Base-by-base conservation (phyloP, 192 early-diverging fungal species). In the Gryganskiella cystojenkinii region DNA sequence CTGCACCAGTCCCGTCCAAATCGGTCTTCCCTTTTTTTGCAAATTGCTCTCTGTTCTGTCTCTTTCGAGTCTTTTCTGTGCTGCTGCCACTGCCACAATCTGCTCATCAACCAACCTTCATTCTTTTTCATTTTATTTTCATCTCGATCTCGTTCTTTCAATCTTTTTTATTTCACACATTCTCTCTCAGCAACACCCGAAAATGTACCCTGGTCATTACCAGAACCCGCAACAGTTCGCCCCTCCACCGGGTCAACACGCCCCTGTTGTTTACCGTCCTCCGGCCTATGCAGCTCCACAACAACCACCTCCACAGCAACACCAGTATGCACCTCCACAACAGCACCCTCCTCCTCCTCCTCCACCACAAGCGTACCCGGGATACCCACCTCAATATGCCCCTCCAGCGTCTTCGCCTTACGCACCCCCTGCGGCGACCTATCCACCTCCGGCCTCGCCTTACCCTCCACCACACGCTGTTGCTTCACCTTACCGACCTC, bases 171-270 rank as follows among this genome's bases (percentile, higher is more conserved):
- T 9, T 27, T n/a, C 55, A 13, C n/a, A 20, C 20, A n/a, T 27
- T 9, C 46, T 17, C 22, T 53, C 15, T 45, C 20, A 20, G 8
- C 51, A 53, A 20, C 52, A 40, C 20, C 31, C 54, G 35, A 64
- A n/a, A n/a, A 75, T 75, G 71, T 61, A 61, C 46, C 71, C 55
- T 11, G 57, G 61, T 13, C 61, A 75, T 13, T 55, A 61, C 45
- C 57, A 49, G 24, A 59, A 61, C 9, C 52, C 55, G 44, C 52
- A 71, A 22, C 59, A 43, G 1, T 49, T 56, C 42, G 56, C 33
- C 1, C n/a, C 42, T 34, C 45, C 37, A 10, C 40, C 57, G 0
- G 33, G 37, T 13, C 34, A 37, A 15, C 19, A 35, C 55, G 31
- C 55, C 22, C 55, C 19, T 11, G 31, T 35, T 33, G 63, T 49